Base-by-base conservation (phyloP, 2,329 filamentous ascomycete genomes). In the Aspergillus brasiliensis region DNA sequence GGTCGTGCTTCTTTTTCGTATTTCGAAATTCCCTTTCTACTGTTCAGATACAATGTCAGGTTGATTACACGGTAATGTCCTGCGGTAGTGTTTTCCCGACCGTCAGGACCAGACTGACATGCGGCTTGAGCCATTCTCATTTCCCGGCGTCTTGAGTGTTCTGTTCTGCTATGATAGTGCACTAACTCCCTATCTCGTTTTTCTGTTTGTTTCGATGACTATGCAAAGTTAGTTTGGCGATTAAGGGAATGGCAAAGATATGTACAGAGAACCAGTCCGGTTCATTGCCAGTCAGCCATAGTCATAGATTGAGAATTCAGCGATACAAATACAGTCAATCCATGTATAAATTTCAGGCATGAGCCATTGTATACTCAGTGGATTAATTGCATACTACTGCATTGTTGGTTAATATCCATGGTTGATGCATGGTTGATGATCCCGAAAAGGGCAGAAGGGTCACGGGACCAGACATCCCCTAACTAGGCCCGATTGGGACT, bases 401-500 rank as follows among this genome's bases (percentile, higher is more conserved):
- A n/a, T n/a, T n/a, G 49, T 13, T 31, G 49, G 21, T 34, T n/a
- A 34, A 38, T n/a, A n/a, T n/a, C n/a, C n/a, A n/a, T n/a, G n/a
- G n/a, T n/a, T n/a, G n/a, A n/a, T n/a, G n/a, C n/a, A n/a, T 25
- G 11, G 31, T 27, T 19, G 25, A n/a, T 23, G 23, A 17, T 8
- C 21, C 21, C 31, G 51, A 27, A 59, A 65, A 64, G 70, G 69
- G 66, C 62, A 66, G 59, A 10, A n/a, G n/a, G 51, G 66, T 72
- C 72, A 74, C 71, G 70, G 62, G 72, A 71, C 59, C 31, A 11
- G 42, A 51, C 61, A 62, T 66, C 68, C 68, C 71, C 68, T 69
- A 71, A 65, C 69, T 72, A 74, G 64, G 15, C 72, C 61, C 1
- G 3, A 66, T 56, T 1, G 5, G 60, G 67, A 23, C 58, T 66